Evolutionary conservation across 2,329 filamentous ascomycete genomes (phyloP).

Genomic region (Verticillium longisporum): DNA sequence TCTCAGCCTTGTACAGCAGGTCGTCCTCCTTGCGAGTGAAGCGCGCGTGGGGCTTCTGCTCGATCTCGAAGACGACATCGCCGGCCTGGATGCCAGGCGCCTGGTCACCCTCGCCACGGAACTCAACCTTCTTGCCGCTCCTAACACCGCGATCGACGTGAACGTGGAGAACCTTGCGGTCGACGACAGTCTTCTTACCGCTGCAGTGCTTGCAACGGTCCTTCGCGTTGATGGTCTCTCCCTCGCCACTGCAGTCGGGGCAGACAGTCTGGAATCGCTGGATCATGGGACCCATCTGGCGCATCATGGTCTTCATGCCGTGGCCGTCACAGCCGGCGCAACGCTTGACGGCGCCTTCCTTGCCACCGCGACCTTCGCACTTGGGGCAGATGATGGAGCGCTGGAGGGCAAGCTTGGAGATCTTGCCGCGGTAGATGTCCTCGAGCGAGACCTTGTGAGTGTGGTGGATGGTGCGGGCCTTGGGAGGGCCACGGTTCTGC

Average conservation of each 20-base stretch:
- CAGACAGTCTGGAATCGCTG: constrained; percentile 99
- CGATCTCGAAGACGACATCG: constrained; percentile 97
- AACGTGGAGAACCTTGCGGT: constrained; percentile 96
- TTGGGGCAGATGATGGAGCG: constrained; percentile 95
- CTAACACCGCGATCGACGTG: constrained; percentile 93
- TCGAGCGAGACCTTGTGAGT: constrained; percentile 97
- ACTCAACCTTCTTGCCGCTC: constrained; percentile 93
- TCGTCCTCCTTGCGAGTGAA: constrained; percentile 97
- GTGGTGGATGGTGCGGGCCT: constrained; percentile 95
- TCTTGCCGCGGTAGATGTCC: constrained; percentile 96
- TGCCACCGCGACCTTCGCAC: constrained; percentile 90
- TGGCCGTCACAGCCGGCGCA: constrained; percentile 86
- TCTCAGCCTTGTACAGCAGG: constrained; percentile 88
- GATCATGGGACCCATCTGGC: constrained; percentile 99
- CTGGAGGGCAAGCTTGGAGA: constrained; percentile 94
- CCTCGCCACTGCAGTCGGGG: constrained; percentile 95
- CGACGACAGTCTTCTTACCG: constrained; percentile 96
- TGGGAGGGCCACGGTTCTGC: constrained; percentile 70
- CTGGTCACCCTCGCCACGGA: constrained; percentile 94
- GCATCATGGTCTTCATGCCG: constrained; percentile 99
- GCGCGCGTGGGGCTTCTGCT: constrained; percentile 94
- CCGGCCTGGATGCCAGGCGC: constrained; percentile 87
- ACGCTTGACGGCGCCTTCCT: constrained; percentile 94
- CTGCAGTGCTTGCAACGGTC: constrained; percentile 95
- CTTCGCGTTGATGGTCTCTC: constrained; percentile 93